phyloP scores from a whole-genome alignment of 257 asterid species.

The Solanum chiquidenum region DNA sequence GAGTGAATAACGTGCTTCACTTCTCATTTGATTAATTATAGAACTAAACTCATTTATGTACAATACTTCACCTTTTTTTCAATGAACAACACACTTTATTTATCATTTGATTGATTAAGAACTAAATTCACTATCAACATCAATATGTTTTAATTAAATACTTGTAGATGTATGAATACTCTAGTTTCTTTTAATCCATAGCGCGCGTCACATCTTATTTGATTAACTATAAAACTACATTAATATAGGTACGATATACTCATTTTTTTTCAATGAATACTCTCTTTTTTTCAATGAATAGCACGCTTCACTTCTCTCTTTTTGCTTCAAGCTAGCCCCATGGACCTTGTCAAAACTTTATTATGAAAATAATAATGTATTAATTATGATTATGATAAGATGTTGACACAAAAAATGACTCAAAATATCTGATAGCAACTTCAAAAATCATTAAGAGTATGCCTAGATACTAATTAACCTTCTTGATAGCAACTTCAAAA shows the following conservation, averaged over 20 bases:
- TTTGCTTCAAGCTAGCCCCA: too few relatives aligned
- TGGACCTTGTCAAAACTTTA: too few relatives aligned
- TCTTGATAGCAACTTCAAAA: neutral
- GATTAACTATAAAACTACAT: neutral
- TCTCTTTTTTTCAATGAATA: too few relatives aligned
- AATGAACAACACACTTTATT: neutral
- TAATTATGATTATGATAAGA: neutral
- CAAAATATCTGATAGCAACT: neutral
- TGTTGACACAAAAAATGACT: neutral
- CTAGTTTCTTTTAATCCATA: too few relatives aligned
- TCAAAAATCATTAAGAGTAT: neutral
- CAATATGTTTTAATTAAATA: too few relatives aligned
- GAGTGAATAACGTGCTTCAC: neutral
- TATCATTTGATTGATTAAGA: neutral
- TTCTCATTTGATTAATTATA: neutral
- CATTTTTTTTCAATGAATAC: too few relatives aligned
- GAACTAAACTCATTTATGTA: neutral
- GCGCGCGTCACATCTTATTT: too few relatives aligned
- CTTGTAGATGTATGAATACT: neutral
- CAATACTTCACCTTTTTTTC: too few relatives aligned
- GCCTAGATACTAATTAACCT: neutral
- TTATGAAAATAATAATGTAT: too few relatives aligned
- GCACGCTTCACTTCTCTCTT: too few relatives aligned
- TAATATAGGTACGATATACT: too few relatives aligned
- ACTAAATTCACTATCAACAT: neutral